Evolutionary conservation across 495 filamentous ascomycete genomes (phyloP).

Genomic region (Penicillium herquei): DNA sequence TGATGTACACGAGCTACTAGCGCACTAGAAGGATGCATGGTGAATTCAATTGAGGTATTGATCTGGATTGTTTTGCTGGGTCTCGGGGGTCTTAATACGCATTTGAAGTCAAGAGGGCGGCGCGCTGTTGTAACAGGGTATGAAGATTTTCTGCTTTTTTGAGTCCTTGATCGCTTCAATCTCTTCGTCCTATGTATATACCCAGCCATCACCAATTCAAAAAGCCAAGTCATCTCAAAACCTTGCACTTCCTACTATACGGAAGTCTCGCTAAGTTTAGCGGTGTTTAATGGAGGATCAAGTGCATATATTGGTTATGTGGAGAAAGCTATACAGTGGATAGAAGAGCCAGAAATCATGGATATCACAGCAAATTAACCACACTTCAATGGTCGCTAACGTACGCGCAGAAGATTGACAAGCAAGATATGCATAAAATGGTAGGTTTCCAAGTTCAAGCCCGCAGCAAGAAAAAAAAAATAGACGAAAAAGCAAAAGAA

Average conservation of each 20-base stretch:
- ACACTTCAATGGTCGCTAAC: not conserved
- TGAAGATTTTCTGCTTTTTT: no score
- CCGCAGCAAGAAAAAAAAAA: no score
- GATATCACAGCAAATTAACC: not conserved
- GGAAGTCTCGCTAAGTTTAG: no score
- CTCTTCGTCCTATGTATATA: slow-evolving; percentile 9
- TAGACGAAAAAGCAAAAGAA: not conserved
- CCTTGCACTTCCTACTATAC: no score
- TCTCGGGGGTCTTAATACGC: no score
- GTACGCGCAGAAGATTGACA: not conserved
- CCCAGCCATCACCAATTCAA: not conserved
- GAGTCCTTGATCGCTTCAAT: not conserved
- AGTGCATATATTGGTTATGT: no score
- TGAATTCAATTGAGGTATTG: not conserved
- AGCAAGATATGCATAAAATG: slow-evolving; percentile 7
- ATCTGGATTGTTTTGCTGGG: no score
- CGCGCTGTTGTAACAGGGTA: no score
- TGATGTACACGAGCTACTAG: slow-evolving; percentile 13
- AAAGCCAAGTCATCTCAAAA: not conserved
- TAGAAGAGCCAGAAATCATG: not conserved
- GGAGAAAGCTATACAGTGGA: not conserved
- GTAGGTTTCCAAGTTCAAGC: no score
- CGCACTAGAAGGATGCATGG: slow-evolving; percentile 1
- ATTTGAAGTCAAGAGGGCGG: no score
- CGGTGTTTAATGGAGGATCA: no score